Evolutionary conservation across 2,329 filamentous ascomycete species (phyloP).

Genomic region (Ascochyta pisi): DNA sequence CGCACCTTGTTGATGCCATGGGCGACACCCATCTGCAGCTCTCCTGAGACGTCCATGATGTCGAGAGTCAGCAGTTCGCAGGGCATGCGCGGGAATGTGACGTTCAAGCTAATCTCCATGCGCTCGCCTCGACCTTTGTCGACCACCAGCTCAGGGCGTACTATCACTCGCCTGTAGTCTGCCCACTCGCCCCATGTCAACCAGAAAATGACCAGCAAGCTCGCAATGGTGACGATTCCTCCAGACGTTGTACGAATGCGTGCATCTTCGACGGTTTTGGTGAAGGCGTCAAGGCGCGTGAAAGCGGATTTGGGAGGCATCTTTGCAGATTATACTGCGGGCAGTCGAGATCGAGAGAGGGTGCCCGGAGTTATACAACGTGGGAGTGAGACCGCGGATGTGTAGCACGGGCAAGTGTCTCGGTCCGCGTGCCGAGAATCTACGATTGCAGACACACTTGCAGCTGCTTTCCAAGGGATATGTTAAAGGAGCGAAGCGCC

Average conservation of each 20-base stretch:
- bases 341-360: neutral
- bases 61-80: slow-evolving; percentile 96
- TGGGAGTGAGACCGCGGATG: slow-evolving; percentile 22
- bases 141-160: slow-evolving; percentile 91
- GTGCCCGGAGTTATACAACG: slow-evolving; percentile 12
- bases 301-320: slow-evolving; percentile 96
- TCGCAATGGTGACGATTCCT: slow-evolving; percentile 91
- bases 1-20: slow-evolving; percentile 93
- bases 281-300: slow-evolving; percentile 96
- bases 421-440: slow-evolving; percentile 8
- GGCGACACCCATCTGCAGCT: slow-evolving; percentile 92
- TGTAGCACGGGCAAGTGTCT: slow-evolving; percentile 19
- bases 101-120: slow-evolving; percentile 99
- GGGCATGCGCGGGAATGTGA: slow-evolving; percentile 91
- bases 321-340: slow-evolving; percentile 22
- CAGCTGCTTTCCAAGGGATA: slow-evolving; percentile 5
- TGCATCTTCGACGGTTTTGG: slow-evolving; percentile 98
- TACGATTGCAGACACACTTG: slow-evolving; percentile 24
- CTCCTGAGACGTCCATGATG: slow-evolving; percentile 98
- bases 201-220: slow-evolving; percentile 85
- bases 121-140: slow-evolving; percentile 97
- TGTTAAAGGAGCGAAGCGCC: slow-evolving; percentile 27
- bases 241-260: slow-evolving; percentile 94
- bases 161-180: slow-evolving; percentile 84
- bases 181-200: slow-evolving; percentile 95